Base-by-base conservation (phyloP, 805 yeast species). In the Ogataea saltuana region DNA sequence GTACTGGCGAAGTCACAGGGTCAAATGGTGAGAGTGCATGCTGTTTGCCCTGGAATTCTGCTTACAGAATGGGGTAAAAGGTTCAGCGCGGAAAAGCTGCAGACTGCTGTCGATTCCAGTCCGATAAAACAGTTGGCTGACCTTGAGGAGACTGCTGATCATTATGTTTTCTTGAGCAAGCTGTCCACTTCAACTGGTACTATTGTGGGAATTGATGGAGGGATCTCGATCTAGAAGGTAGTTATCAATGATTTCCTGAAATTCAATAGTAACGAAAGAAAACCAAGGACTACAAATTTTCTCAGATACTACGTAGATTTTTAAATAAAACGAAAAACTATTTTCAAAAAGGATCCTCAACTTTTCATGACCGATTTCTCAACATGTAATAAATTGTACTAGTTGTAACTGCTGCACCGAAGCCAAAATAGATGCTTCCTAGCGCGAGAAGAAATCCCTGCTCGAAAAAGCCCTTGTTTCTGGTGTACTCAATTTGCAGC, bases 161-260 rank as follows among this genome's bases (percentile, higher is more conserved):
- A 42, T 18, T 37, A 37, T n/a, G 23, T 37, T 12, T 42, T 37
- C n/a, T 15, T 42, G 12, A 42, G 46, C 18, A 42, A 42, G n/a
- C 21, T 42, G 17, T 32, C 16, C 13, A 37, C 46, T 12, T 42
- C 46, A 4, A 37, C 46, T 3, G 46, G 42, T 5, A 42, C 42
- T 6, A 37, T 42, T 8, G 46, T 42, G 18, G 46, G 46, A n/a
- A 26, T 42, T 25, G 46, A 42, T 25, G 46, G 42, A 6, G 46
- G 42, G 9, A 32, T 32, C 19, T 39, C 7, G 17, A 32, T 19
- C 12, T 25, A 10, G n/a, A 25, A 17, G 25, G 29, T 7, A 21
- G 11, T 13, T n/a, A 22, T 12, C 11, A 22, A 16, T 30, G n/a
- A n/a, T n/a, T n/a, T n/a, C n/a, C n/a, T n/a, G n/a, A n/a, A n/a